Evolutionary conservation across 2,329 filamentous ascomycete species (phyloP).

Genomic region (Grosmannia clavigera): DNA sequence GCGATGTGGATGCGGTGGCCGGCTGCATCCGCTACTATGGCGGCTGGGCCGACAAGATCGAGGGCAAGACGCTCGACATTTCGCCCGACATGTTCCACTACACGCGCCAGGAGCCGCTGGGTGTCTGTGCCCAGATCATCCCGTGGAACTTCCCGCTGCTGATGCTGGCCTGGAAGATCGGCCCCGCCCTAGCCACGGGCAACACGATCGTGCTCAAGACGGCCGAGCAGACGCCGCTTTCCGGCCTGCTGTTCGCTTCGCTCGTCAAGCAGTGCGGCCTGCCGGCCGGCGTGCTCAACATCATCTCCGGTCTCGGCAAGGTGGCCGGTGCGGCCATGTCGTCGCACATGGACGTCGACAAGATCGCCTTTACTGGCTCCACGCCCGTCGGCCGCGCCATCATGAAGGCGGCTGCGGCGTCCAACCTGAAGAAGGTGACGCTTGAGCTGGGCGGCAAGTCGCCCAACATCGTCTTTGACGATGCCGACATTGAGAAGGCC

Average conservation of each 20-base stretch:
- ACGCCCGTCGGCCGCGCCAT: slow-evolving; percentile 61
- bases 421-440: slow-evolving; percentile 74
- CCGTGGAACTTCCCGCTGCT: slow-evolving; percentile 81
- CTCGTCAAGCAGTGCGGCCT: slow-evolving; percentile 66
- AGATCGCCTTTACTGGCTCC: slow-evolving; percentile 73
- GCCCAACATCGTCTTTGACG: slow-evolving; percentile 68
- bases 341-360: slow-evolving; percentile 69
- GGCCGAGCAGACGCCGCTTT: slow-evolving; percentile 65
- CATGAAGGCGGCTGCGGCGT: slow-evolving; percentile 67
- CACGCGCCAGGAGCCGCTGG: slow-evolving; percentile 65
- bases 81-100: slow-evolving; percentile 71
- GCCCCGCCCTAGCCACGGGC: slow-evolving; percentile 58
- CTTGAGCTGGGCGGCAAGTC: slow-evolving; percentile 72
- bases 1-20: slow-evolving; percentile 56
- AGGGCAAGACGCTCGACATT: slow-evolving; percentile 77
- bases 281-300: slow-evolving; percentile 65
- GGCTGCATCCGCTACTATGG: slow-evolving; percentile 74
- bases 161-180: slow-evolving; percentile 77
- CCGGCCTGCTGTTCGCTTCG: slow-evolving; percentile 50
- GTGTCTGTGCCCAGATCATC: slow-evolving; percentile 78
- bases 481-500: slow-evolving; percentile 65
- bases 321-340: slow-evolving; percentile 65
- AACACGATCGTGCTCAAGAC: slow-evolving; percentile 65
- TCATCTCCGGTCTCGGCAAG: slow-evolving; percentile 68
- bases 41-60: slow-evolving; percentile 86